Conservation (phyloP, 306 rosid species). For the Quercus parvula region DNA sequence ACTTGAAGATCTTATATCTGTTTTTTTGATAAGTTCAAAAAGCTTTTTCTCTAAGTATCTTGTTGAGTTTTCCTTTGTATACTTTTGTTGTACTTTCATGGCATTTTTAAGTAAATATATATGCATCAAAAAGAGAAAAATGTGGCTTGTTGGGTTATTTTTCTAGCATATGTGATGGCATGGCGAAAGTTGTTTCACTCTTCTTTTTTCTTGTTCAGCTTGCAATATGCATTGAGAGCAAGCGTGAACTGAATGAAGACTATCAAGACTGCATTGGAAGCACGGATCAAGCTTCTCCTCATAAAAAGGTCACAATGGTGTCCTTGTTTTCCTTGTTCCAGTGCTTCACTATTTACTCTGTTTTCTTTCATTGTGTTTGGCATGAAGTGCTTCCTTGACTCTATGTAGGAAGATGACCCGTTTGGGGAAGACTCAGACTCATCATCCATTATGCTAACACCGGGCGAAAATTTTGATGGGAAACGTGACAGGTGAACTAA, state of each 20-base stretch:
- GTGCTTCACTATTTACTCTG: not conserved
- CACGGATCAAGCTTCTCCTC: slow-evolving; percentile 56
- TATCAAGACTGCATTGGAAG: slow-evolving; percentile 91
- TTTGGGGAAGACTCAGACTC: slow-evolving; percentile 46
- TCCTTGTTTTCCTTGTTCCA: slow-evolving; percentile 15
- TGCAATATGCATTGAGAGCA: slow-evolving; percentile 87
- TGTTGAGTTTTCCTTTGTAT: not conserved
- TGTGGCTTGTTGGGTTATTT: not conserved
- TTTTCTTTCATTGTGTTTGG: slow-evolving; percentile 16
- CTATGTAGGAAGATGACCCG: slow-evolving; percentile 66
- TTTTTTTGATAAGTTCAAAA: not conserved
- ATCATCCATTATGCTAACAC: slow-evolving; percentile 33
- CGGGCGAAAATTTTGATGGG: slow-evolving; percentile 51
- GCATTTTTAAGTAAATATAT: not conserved
- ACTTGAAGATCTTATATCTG: not conserved
- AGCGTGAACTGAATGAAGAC: slow-evolving; percentile 62
- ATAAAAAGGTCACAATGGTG: slow-evolving; percentile 43
- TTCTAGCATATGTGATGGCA: slow-evolving; percentile 7
- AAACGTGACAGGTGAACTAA: slow-evolving; percentile 96
- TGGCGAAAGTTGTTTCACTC: slow-evolving; percentile 14
- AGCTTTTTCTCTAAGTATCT: not conserved
- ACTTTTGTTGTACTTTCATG: not conserved
- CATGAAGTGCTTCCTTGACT: slow-evolving; percentile 21
- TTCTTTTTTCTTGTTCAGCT: slow-evolving; percentile 53
- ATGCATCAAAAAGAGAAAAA: not conserved